Conservation (phyloP, 2,329 filamentous ascomycete genomes). For the Ophioceras dolichostomum region DNA sequence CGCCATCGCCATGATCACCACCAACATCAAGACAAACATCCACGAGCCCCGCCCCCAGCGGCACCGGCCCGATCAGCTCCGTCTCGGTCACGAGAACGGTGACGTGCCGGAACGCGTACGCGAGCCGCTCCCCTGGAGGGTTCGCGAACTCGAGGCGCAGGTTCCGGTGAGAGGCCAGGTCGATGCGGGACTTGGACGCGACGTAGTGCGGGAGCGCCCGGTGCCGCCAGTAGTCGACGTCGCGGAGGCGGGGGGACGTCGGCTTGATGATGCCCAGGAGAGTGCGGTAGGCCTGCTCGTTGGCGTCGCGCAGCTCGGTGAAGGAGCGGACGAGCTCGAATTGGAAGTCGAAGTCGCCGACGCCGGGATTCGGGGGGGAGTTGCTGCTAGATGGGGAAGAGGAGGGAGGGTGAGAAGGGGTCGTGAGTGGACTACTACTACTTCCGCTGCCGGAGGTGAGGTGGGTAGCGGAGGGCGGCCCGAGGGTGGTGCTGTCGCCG, state of each 20-base stretch:
- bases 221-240: not conserved
- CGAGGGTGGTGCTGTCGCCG: too few species aligned
- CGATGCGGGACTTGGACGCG: not conserved
- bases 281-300: slow-evolving; percentile 3
- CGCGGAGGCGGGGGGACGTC: not conserved
- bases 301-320: slow-evolving; percentile 5
- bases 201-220: not conserved
- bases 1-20: too few species aligned
- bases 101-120: not conserved
- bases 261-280: slow-evolving; percentile 1
- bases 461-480: too few species aligned
- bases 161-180: not conserved
- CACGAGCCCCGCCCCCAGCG: not conserved
- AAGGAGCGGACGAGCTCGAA: slow-evolving; percentile 4
- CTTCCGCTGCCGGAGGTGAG: too few species aligned
- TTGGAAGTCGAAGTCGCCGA: not conserved
- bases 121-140: not conserved
- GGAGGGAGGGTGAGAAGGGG: too few species aligned
- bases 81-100: not conserved
- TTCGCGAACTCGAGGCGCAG: not conserved
- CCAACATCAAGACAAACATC: not conserved
- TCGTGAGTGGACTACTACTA: too few species aligned
- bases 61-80: not conserved
- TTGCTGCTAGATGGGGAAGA: too few species aligned
- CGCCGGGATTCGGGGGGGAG: too few species aligned